Conservation (phyloP, 2,329 filamentous ascomycete genomes). For the Tolypocladium pustulatum region DNA sequence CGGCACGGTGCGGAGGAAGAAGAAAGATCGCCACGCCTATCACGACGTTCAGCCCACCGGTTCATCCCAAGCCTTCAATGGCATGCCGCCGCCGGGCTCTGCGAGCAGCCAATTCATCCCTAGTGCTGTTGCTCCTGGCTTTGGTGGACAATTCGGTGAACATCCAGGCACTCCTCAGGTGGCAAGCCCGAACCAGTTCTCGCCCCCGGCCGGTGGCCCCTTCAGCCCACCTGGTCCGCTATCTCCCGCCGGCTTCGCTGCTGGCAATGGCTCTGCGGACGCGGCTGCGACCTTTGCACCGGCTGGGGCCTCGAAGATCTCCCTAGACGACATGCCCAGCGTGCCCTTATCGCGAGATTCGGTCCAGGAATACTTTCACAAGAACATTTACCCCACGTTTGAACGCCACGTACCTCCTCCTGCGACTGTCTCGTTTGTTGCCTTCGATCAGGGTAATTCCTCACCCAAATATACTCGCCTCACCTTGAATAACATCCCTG, state of each 20-base stretch:
- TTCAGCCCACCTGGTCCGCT: constrained; percentile 16
- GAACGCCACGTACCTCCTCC: constrained; percentile 88
- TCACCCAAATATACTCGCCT: constrained; percentile 90
- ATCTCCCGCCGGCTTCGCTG: constrained; percentile 13
- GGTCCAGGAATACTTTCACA: constrained; percentile 73
- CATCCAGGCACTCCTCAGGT: constrained; percentile 31
- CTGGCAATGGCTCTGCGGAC: constrained; percentile 13
- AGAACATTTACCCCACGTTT: constrained; percentile 87
- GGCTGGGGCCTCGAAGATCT: constrained; percentile 46
- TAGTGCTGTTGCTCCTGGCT: constrained; percentile 15
- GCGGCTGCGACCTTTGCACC: constrained; percentile 22
- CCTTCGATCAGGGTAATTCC: constrained; percentile 92
- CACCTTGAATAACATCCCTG: constrained; percentile 87
- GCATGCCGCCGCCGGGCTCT: constrained; percentile 48
- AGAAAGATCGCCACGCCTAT: constrained; percentile 91
- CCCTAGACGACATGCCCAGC: constrained; percentile 87
- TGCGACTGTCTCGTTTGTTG: constrained; percentile 77
- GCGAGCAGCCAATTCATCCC: constrained; percentile 32
- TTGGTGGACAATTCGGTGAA: constrained; percentile 35
- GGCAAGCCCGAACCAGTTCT: constrained; percentile 44
- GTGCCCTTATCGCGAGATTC: constrained; percentile 76
- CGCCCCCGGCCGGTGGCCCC: constrained; percentile 42
- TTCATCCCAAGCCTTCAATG: constrained; percentile 60
- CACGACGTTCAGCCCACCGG: constrained; percentile 70
- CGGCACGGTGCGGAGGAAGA: constrained; percentile 56